Evolutionary conservation across 257 asterid species (phyloP), one percentile per base, ranked within the genome.

Genomic region (Nicotiana undulata): DNA sequence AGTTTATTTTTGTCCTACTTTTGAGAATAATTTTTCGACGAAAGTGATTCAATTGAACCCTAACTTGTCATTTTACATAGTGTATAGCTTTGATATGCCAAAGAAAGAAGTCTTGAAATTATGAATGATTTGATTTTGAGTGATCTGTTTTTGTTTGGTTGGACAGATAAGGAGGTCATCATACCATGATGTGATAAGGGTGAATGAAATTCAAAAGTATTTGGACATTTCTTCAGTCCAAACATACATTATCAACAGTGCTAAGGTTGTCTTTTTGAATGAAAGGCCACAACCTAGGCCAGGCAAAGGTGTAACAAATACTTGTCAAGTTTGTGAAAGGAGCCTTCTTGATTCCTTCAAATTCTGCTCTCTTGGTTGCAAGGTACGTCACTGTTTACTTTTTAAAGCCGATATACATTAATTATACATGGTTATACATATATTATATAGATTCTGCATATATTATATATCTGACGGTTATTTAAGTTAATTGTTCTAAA

Each of bases 351-450:
- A 91, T 51, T 85, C 91, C 85, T 91, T 89, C 92, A 66, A 65
- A 24, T 91, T 90, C 86, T 91, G 96, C 87, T 91, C 96, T 84
- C 93, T 91, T 61, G 94, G 94, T 82, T 91, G 96, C 91, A 91
- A 91, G 96, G 96, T 91, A 85, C n/a, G 2, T 9, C 9, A 9
- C 3, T 2, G 49, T 9, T 40, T 8, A 40, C 12, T 40, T 40
- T 40, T 40, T 0, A 0, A 9, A 40, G 49, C 0, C 49, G 12
- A 0, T 40, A 40, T 40, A 40, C 3, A 40, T 40, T 40, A 2
- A 9, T 40, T 40, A 40, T 40, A 40, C 3, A 2, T 2, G 3
- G 1, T 0, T 40, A 40, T 40, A 9, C 12, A 8, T 12, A 9
- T 40, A 9, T 40, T 40, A 8, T 9, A 29, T 29, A 29, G 0